Evolutionary conservation across 2,329 filamentous ascomycete genomes (phyloP), one percentile per base, ranked within the genome.

Genomic region (Fusarium sp.): DNA sequence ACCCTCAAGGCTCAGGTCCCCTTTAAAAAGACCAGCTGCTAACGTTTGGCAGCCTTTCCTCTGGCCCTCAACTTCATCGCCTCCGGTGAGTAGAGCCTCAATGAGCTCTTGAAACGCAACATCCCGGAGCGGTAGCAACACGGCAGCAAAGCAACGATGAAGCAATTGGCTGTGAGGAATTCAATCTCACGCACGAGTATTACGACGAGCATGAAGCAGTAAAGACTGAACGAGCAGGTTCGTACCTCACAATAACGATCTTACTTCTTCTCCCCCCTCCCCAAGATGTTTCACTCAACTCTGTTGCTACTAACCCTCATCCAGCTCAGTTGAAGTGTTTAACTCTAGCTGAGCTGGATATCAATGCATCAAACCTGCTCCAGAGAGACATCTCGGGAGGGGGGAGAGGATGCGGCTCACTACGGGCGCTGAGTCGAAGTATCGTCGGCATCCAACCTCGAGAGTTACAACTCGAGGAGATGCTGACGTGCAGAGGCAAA

Each of bases 41-140:
- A 76, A 85, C 80, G 69, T 60, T 12, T 76, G 69, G 57, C 79
- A 97, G 94, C 93, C 75, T 85, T 95, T 75, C 94, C 94, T 78
- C 86, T 97, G 84, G 93, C 94, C 83, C 88, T 97, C 81, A 97
- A 97, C 86, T 97, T 97, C 87, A 94, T 97, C 86, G 94, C 94
- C 83, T 94, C 94, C 87, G 93, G 94, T 97, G 91, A 96, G 94
- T 96, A 84, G 83, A 83, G 82, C 78, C 81, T 52, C 17, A 32
- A 80, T 25, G 27, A 72, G 68, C 70, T 75, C 71, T 65, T 30
- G 47, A 66, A 62, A 58, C 62, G 47, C 47, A 52, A 40, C 37
- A 57, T 86, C 85, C 82, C 85, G 86, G 87, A 90, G 91, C 90
- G 91, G 91, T 89, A 90, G 90, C 89, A 88, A 60, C 50, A 66